Evolutionary conservation across 208 protist species (phyloP), one percentile per base, ranked within the genome.

Genomic region (Trypanosoma theileri): DNA sequence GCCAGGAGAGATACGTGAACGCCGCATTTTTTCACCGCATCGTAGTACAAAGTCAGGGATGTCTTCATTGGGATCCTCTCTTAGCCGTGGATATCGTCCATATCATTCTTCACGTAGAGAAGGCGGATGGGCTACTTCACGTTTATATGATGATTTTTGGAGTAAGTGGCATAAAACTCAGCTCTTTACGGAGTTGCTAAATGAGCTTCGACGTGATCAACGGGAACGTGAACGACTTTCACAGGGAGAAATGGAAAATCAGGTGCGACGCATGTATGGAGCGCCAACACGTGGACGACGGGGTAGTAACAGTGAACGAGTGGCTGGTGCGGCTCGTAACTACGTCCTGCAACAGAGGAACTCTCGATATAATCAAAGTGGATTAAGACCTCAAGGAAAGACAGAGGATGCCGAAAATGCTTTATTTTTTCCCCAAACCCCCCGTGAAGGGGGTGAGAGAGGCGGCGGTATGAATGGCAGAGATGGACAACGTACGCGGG

Each of bases 151-250:
- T 7, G 62, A 68, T 13, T 64, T 69, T 40, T 51, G 22, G 35
- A 48, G 46, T 8, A 65, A 62, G 19, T 64, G 41, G 46, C 17
- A 59, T 17, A 69, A 56, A 24, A 44, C 62, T 28, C 70, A 69
- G 14, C 21, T 48, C 12, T 69, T 69, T 44, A 42, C 19, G 46
- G 62, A 69, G 19, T 52, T 64, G 12, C 40, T 65, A 31, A 52
- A 56, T 21, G 40, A 65, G 17, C n/a, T 63, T 17, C 44, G 46
- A 24, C 28, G 42, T 46, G 62, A 52, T 26, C 62, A 69, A 42
- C 70, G 70, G 3, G 35, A 31, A 7, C 26, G 70, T 41, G 62
- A 75, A 46, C 62, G 55, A 1, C 62, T 58, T 46, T 24, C 56
- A 41, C 55, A 17, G 13, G 62, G 31, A 0, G 70, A 63, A 46